phyloP scores from a whole-genome alignment of 139 green algal genomes.

The Haematococcus lacustris region DNA sequence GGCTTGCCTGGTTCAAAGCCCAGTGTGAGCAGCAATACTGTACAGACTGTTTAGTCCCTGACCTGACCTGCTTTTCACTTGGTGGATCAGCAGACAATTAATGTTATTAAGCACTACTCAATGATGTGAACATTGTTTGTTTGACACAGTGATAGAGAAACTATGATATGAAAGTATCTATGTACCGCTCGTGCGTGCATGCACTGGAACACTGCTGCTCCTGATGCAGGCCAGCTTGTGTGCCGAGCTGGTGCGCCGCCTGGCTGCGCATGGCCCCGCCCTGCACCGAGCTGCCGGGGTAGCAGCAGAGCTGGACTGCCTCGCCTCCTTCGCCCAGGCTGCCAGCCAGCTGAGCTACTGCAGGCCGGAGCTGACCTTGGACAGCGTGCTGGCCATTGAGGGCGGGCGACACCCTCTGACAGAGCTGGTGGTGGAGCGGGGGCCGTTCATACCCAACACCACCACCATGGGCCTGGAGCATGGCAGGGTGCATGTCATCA shows the following conservation, averaged over 20 bases:
- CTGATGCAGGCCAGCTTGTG: constrained; percentile 47
- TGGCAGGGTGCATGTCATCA: constrained; percentile 41
- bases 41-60: neutral
- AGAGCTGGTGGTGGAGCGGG: constrained; percentile 51
- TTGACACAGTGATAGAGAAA: neutral
- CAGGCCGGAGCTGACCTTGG: constrained; percentile 45
- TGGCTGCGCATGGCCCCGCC: constrained; percentile 27
- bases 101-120: too few species aligned
- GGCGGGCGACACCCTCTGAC: constrained; percentile 68
- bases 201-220: too few species aligned
- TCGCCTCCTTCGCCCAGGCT: constrained; percentile 56
- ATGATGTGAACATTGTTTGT: too few species aligned
- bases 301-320: constrained; percentile 74
- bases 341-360: constrained; percentile 43
- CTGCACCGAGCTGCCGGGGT: constrained; percentile 36
- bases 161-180: neutral
- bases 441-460: constrained; percentile 74
- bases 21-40: neutral
- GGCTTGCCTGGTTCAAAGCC: neutral
- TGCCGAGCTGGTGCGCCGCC: constrained; percentile 45
- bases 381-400: constrained; percentile 59
- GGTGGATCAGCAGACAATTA: too few species aligned
- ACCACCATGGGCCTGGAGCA: constrained; percentile 43
- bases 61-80: neutral
- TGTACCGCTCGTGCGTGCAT: neutral